phyloP scores from a whole-genome alignment of 129 eudicot genomes.

The Saussurea involucrata region DNA sequence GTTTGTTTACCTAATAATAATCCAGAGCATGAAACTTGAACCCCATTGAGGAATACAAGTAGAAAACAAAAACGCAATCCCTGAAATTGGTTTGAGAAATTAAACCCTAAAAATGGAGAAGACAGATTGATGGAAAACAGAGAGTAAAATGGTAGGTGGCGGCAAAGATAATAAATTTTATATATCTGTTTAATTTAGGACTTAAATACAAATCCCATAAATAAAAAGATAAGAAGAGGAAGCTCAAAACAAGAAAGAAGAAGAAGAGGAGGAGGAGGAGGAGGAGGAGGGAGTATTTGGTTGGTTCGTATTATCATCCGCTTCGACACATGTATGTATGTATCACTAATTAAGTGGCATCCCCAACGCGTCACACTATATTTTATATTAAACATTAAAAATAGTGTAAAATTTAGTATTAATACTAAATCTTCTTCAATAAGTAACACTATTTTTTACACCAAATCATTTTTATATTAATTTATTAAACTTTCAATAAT shows the following conservation, averaged over 20 bases:
- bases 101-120: constrained; percentile 34
- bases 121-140: background rate
- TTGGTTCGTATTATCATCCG: constrained; percentile 12
- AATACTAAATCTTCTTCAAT: too few relatives aligned
- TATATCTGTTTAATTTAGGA: background rate
- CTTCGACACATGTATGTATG: constrained; percentile 22
- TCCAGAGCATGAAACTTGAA: constrained; percentile 17
- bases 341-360: too few relatives aligned
- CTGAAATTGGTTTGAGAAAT: background rate
- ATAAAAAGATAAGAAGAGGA: background rate
- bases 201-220: background rate
- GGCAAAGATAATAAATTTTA: background rate
- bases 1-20: constrained; percentile 24
- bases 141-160: constrained; percentile 1
- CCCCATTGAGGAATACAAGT: constrained; percentile 18
- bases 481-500: too few relatives aligned
- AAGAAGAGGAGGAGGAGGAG: constrained; percentile 8
- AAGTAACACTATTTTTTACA: too few relatives aligned
- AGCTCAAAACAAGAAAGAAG: background rate
- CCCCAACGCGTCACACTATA: too few relatives aligned
- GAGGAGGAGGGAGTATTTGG: too few relatives aligned
- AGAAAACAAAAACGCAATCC: background rate
- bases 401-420: too few relatives aligned
- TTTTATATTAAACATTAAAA: too few relatives aligned
- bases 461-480: too few relatives aligned